Percentiles rank a stretch among this genome's conserved stretches.
These are phyloP conservation scores for Amylostereum areolatum DNA, from an alignment of 1,284 basidiomycete species.

Conservation along the genomic window DNA sequence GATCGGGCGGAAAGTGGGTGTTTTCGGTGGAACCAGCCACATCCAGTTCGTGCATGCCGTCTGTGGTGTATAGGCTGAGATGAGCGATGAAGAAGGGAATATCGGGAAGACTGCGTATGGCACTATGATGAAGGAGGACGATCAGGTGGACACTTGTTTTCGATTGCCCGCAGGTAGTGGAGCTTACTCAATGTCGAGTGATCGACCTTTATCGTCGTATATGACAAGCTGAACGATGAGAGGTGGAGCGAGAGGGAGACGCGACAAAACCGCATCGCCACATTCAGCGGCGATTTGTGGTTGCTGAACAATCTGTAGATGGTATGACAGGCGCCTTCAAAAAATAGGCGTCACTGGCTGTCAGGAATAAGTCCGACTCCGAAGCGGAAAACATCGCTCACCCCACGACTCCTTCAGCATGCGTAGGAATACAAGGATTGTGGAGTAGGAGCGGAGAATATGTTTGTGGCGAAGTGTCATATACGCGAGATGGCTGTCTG, in stretches of 20 bases:
- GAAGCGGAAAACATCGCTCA: too few species aligned
- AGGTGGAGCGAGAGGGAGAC: slow-evolving; percentile 77
- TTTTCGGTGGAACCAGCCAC: slow-evolving; percentile 42
- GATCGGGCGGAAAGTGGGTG: slow-evolving; percentile 37
- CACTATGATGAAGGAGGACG: slow-evolving; percentile 5
- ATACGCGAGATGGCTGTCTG: too few species aligned
- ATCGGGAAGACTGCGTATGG: neutral
- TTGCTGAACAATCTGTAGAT: slow-evolving; percentile 75
- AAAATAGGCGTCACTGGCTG: too few species aligned
- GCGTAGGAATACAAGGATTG: too few species aligned
- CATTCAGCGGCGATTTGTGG: slow-evolving; percentile 77
- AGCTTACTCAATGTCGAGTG: slow-evolving; percentile 65
- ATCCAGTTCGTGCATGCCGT: slow-evolving; percentile 53
- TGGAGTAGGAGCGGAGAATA: too few species aligned
- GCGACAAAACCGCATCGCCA: slow-evolving; percentile 65
- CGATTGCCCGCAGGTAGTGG: neutral
- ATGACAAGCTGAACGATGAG: slow-evolving; percentile 74
- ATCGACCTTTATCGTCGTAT: slow-evolving; percentile 61
- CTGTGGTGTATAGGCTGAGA: slow-evolving; percentile 61
- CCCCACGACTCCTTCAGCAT: too few species aligned
- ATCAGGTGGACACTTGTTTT: neutral
- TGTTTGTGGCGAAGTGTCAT: too few species aligned
- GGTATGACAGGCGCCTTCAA: too few species aligned
- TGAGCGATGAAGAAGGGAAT: slow-evolving; percentile 30
- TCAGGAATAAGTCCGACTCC: too few species aligned